Base-by-base conservation (phyloP, 768 basidiomycete genomes). In the Auricularia cornea region DNA sequence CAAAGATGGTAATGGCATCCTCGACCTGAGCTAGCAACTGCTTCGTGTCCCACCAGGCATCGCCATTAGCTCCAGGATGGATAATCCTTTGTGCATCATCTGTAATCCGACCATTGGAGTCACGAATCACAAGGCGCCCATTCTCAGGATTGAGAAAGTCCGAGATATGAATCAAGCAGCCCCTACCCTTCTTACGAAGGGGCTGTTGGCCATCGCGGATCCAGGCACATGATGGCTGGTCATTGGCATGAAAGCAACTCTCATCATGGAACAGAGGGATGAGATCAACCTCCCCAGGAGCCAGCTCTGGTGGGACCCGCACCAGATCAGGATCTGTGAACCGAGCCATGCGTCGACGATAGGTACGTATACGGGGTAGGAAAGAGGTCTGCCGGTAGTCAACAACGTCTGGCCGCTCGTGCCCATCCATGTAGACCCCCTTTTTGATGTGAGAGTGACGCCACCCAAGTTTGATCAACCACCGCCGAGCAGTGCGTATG, bases 71-170 rank as follows among this genome's bases (percentile, higher is more conserved):
- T 2, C 54, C 60, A n/a, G 56, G 62, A 40, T 60, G 59, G 23
- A 66, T 66, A 28, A 62, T 74, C 35, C 70, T 71, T 0, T 66
- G 61, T 2, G 79, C 74, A 61, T 79, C 73, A 3, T 68, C 30
- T 2, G 69, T 28, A 57, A 77, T 66, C 0, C 62, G 57, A 0
- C 76, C 76, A 63, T 68, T 38, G 11, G 54, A 26, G 64, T 74
- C 66, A 1, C 33, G 40, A 8, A 2, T 68, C 14, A 35, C 77
- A 67, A 20, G 67, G 1, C 80, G 75, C 59, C 63, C 72, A 12
- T 70, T 69, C 26, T 74, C 69, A n/a, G n/a, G n/a, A 44, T 72
- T 71, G 32, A 80, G 75, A 59, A 80, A 80, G 33, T 76, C 76
- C 1, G 78, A 81, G 4, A 77, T 70, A 68, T 79, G 76, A 33